Conservation (phyloP, 2,329 filamentous ascomycete species). For the Penicillium vulpinum region DNA sequence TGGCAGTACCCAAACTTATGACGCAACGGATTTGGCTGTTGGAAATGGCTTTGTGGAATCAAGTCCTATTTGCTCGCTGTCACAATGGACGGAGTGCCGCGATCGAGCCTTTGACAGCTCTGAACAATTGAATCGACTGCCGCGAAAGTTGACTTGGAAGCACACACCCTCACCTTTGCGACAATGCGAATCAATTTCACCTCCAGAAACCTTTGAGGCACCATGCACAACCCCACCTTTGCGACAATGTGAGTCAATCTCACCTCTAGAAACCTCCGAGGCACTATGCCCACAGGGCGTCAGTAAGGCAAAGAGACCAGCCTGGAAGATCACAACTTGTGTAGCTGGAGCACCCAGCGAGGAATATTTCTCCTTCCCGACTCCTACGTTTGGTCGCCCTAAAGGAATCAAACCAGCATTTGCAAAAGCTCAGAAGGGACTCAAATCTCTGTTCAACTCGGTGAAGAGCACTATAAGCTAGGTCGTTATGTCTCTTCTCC, state of each 20-base stretch:
- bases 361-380: not conserved
- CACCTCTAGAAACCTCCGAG: not conserved
- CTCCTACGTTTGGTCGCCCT: not conserved
- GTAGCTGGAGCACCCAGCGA: not conserved
- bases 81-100: not conserved
- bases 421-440: not conserved
- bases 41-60: slow-evolving; percentile 18
- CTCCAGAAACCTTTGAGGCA: not conserved
- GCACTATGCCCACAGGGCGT: rapidly evolving
- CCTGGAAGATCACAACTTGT: not conserved
- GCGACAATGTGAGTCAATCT: not conserved
- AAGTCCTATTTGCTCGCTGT: not conserved
- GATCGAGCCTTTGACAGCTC: not conserved
- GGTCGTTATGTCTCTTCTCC: not conserved
- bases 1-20: slow-evolving; percentile 3
- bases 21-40: not conserved
- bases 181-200: not conserved
- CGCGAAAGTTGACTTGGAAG: not conserved
- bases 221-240: not conserved
- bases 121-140: not conserved
- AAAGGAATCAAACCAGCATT: not conserved
- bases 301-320: not conserved
- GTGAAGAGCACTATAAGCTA: not conserved
- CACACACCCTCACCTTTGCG: not conserved
- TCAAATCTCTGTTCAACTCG: not conserved